A percentile compares a stretch with the other conserved stretches of the same genome.
phyloP scores from a whole-genome alignment of 495 filamentous ascomycete species.

The Gamarada debralockiae region DNA sequence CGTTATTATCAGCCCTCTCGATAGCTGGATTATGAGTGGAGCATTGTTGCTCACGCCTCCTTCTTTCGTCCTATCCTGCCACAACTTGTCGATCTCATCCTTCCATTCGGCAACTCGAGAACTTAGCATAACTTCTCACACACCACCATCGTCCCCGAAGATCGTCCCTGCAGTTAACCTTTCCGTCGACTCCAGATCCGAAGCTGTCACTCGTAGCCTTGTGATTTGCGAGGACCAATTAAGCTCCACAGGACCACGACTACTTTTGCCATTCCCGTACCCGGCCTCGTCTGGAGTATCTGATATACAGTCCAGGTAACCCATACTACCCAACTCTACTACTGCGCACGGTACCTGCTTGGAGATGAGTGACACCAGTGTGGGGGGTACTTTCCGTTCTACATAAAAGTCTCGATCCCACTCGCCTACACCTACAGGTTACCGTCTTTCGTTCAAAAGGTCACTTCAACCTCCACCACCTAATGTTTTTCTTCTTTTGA shows the following conservation, averaged over 20 bases:
- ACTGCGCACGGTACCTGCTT: slow-evolving; percentile 21
- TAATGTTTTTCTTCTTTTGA: slow-evolving; percentile 18
- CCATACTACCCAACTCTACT: slow-evolving; percentile 15
- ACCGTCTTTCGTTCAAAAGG: slow-evolving; percentile 16
- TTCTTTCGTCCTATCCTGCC: slow-evolving; percentile 7
- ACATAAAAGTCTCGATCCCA: slow-evolving; percentile 19
- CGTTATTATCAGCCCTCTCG: neutral
- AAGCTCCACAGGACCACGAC: slow-evolving; percentile 12
- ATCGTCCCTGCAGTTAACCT: slow-evolving; percentile 18
- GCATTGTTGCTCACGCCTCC: neutral
- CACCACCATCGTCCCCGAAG: slow-evolving; percentile 6
- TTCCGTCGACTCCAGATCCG: slow-evolving; percentile 10
- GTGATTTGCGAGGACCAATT: slow-evolving; percentile 18
- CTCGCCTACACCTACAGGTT: slow-evolving; percentile 7
- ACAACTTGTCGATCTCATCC: slow-evolving; percentile 11
- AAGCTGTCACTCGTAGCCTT: slow-evolving; percentile 13
- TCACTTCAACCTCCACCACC: slow-evolving; percentile 23
- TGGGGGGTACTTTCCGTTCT: slow-evolving; percentile 16
- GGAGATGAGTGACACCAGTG: slow-evolving; percentile 19
- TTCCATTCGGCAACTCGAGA: slow-evolving; percentile 13
- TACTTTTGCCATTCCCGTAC: slow-evolving; percentile 5
- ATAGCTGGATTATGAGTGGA: slow-evolving; percentile 14
- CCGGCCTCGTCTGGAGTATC: slow-evolving; percentile 9
- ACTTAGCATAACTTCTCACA: slow-evolving; percentile 5
- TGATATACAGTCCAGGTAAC: slow-evolving; percentile 12